A percentile compares a stretch with the other conserved stretches of the same genome.
Conservation (phyloP, 2,329 filamentous ascomycete species). For the Thelonectria discophora region DNA sequence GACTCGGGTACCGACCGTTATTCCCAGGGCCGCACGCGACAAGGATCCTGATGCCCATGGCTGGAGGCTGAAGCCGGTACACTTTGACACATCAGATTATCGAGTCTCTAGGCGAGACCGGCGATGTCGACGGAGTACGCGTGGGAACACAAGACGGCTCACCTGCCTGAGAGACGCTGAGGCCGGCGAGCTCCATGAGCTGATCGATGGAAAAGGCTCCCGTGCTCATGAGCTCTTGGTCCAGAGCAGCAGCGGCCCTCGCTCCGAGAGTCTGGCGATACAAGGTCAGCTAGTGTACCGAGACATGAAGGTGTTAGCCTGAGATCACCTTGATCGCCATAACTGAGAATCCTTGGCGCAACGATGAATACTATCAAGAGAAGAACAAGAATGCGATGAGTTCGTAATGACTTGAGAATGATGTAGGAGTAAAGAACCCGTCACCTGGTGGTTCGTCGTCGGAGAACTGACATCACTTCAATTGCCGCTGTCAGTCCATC, state of each 20-base stretch:
- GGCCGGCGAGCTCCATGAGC: conserved; percentile 93
- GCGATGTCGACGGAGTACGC: not conserved
- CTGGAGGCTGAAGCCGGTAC: conserved; percentile 82
- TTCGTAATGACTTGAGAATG: not conserved
- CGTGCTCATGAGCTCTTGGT: conserved; percentile 91
- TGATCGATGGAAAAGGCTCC: conserved; percentile 94
- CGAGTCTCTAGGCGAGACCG: not conserved
- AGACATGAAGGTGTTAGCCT: conserved; percentile 18
- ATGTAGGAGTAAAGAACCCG: conserved; percentile 4
- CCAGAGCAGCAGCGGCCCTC: conserved; percentile 86
- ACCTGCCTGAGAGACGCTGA: conserved; percentile 93
- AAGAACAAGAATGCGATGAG: not conserved
- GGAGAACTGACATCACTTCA: conserved; percentile 20
- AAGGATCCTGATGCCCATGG: conserved; percentile 75
- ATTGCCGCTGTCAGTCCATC: not conserved
- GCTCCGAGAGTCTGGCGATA: conserved; percentile 77
- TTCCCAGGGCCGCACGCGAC: conserved; percentile 90
- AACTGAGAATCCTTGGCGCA: conserved; percentile 1
- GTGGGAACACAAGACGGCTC: conserved; percentile 32
- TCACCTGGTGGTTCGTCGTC: not conserved
- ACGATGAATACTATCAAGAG: not conserved
- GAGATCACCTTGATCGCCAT: conserved; percentile 48
- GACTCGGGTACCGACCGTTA: conserved; percentile 60
- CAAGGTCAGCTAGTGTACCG: conserved; percentile 1
- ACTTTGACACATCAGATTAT: conserved; percentile 60